Evolutionary conservation across 148 eudicot species (phyloP).

Genomic region (Arbutus unedo): DNA sequence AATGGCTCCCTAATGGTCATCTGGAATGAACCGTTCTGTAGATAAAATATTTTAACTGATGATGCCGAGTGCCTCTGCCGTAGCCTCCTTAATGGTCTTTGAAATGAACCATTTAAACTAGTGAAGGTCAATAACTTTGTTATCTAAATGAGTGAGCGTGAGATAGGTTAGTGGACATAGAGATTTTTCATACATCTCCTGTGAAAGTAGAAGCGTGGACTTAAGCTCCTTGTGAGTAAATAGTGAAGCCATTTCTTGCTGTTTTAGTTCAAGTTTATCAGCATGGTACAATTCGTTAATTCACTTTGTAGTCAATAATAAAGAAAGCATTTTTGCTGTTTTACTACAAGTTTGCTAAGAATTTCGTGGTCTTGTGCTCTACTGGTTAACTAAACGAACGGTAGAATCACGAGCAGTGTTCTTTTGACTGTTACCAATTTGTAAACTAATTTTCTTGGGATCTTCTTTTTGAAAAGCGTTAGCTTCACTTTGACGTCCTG

Average conservation of each 20-base stretch:
- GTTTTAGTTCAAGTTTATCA: background rate
- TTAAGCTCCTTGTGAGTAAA: background rate
- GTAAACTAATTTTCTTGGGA: background rate
- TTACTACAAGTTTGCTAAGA: background rate
- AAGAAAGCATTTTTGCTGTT: background rate
- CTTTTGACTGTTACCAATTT: background rate
- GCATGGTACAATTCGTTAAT: background rate
- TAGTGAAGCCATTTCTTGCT: background rate
- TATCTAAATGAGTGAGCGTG: background rate
- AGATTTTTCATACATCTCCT: background rate
- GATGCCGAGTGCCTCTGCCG: background rate
- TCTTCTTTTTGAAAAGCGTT: background rate
- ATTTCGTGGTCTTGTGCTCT: background rate
- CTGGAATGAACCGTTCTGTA: background rate
- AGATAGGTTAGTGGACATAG: background rate
- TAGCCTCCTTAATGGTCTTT: background rate
- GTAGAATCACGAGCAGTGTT: background rate
- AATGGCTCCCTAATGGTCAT: background rate
- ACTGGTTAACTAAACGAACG: background rate
- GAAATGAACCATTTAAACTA: background rate
- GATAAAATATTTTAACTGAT: too few species aligned
- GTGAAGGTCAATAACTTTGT: background rate
- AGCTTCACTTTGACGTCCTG: background rate
- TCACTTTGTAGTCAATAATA: background rate
- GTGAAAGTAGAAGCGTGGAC: background rate